Evolutionary conservation across 2,329 filamentous ascomycete species (phyloP), one percentile per base, ranked within the genome.

Genomic region (Penicillium psychrosexuale): DNA sequence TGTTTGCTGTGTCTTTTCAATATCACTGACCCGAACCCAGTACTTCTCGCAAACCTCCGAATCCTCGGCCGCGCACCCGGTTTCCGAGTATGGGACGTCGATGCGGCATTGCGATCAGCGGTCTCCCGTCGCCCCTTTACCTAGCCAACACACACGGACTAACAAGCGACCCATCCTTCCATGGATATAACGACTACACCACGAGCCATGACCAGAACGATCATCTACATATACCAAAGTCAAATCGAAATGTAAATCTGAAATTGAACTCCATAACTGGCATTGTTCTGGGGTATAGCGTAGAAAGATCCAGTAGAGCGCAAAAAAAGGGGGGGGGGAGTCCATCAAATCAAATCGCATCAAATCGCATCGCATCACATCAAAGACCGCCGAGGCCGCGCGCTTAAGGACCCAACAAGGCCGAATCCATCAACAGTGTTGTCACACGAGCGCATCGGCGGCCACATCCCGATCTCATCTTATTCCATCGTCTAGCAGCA

Each of bases 31-130:
- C 27, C 17, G 8, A 27, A 5, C 2, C 7, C 33, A 66, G 66
- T 62, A 15, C 63, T 72, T 34, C 55, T 67, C 3, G 48, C 58
- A 15, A 63, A 63, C n/a, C 49, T 64, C 34, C 60, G 67, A n/a
- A 67, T 70, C 42, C 62, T 73, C 3, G 70, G 70, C 19, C 66
- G 70, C 13, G 69, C 71, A 3, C 71, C 71, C 8, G 71, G 71
- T 1, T 72, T 71, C 51, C 61, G 67, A n/a, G 57, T 66, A 27
- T 58, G 56, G 13, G 63, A 69, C 46, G 68, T 74, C 5, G 70
- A 74, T 40, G 54, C 64, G 24, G 69, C 71, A 5, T 57, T 74
- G 7, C 51, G 58, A 47, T 38, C 53, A 4, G 42, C 63, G 12
- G 55, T 68, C 40, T 62, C 58, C 13, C 56, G 53, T 28, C 58